These are phyloP conservation scores for Scalesia atractyloides DNA, from an alignment of 129 eudicot genomes.

Conservation along the genomic window DNA sequence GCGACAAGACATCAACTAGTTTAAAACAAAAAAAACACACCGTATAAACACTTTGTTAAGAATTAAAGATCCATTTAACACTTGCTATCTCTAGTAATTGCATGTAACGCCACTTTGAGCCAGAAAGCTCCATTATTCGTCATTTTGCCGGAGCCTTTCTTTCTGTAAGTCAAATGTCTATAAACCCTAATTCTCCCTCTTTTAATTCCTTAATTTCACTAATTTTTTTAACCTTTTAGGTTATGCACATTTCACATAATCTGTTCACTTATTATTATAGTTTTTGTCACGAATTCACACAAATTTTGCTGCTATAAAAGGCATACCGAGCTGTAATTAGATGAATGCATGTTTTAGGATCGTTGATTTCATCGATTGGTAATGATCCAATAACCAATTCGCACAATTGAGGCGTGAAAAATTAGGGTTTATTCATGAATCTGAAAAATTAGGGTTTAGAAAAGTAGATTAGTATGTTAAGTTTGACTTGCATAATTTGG, in stretches of 20 bases:
- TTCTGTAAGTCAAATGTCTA: conserved; percentile 19
- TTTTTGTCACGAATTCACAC: neutral
- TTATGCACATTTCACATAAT: too few relatives aligned
- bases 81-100: conserved; percentile 19
- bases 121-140: neutral
- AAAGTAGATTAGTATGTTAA: too few relatives aligned
- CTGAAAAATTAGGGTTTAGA: neutral
- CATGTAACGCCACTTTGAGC: conserved; percentile 22
- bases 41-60: neutral
- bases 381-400: neutral
- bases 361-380: neutral
- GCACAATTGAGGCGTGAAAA: neutral
- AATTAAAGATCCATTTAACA: neutral
- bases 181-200: conserved; percentile 10
- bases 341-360: conserved; percentile 12
- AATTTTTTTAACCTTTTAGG: neutral
- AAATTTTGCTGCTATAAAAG: neutral
- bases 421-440: conserved; percentile 13
- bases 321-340: neutral
- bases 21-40: neutral
- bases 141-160: neutral
- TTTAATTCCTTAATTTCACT: conserved; percentile 11
- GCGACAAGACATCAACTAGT: too few relatives aligned
- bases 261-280: neutral
- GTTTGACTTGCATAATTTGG: conserved; percentile 1